phyloP scores from a whole-genome alignment of 2,329 filamentous ascomycete genomes.

The Talaromyces islandicus region DNA sequence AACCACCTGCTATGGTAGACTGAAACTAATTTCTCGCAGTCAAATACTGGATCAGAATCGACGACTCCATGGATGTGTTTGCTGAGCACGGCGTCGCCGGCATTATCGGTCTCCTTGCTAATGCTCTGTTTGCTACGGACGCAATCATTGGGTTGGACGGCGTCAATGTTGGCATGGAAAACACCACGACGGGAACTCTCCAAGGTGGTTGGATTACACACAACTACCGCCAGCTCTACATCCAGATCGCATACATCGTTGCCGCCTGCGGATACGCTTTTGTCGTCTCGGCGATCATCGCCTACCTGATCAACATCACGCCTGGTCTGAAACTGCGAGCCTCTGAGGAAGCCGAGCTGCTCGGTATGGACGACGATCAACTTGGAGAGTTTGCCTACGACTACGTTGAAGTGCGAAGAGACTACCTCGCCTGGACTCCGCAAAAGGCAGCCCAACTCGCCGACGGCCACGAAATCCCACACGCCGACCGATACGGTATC shows the following conservation, averaged over 20 bases:
- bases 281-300: slow-evolving; percentile 60
- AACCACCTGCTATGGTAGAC: neutral
- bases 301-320: slow-evolving; percentile 65
- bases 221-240: slow-evolving; percentile 64
- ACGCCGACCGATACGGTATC: slow-evolving; percentile 56
- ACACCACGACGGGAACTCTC: slow-evolving; percentile 27
- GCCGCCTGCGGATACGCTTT: slow-evolving; percentile 63
- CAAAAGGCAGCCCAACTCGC: slow-evolving; percentile 37
- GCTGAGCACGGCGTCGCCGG: slow-evolving; percentile 83
- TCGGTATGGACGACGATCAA: slow-evolving; percentile 54
- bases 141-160: slow-evolving; percentile 72
- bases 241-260: slow-evolving; percentile 63
- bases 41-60: slow-evolving; percentile 70
- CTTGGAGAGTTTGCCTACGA: slow-evolving; percentile 49
- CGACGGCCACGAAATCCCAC: slow-evolving; percentile 50
- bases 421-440: slow-evolving; percentile 47
- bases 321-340: slow-evolving; percentile 66
- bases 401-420: slow-evolving; percentile 46
- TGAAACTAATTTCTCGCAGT: slow-evolving; percentile 34
- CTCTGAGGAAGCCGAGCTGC: slow-evolving; percentile 60
- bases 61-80: slow-evolving; percentile 86
- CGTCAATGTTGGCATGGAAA: slow-evolving; percentile 44
- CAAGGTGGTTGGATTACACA: slow-evolving; percentile 65
- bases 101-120: slow-evolving; percentile 72
- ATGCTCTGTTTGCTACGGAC: slow-evolving; percentile 68